These are phyloP conservation scores for Cryptosporidium parvum DNA, from an alignment of 169 alveolate genomes.

Conservation along the genomic window DNA sequence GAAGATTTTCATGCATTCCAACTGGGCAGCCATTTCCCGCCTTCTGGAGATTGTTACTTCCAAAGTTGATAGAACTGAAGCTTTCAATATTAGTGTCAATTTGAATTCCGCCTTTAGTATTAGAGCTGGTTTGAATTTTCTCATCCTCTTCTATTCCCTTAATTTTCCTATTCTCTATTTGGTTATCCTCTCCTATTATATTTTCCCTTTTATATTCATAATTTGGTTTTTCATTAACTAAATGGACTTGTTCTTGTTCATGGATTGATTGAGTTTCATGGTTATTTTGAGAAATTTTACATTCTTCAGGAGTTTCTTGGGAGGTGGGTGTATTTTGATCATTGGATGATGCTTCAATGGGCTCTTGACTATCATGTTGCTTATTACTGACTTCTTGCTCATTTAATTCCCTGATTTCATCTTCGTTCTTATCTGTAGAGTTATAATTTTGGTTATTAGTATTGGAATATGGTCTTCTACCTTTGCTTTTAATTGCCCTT, in stretches of 20 bases:
- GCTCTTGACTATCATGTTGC: neutral
- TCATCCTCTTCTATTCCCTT: neutral
- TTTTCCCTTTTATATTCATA: neutral
- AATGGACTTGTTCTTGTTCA: neutral
- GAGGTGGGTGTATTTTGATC: neutral
- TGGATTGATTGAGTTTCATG: neutral
- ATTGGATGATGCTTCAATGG: neutral
- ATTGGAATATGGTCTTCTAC: neutral
- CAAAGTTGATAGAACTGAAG: neutral
- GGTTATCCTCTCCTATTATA: neutral
- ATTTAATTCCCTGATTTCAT: neutral
- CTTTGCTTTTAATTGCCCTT: neutral
- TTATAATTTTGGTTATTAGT: neutral
- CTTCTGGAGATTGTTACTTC: neutral
- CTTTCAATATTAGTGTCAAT: neutral
- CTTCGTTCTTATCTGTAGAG: neutral
- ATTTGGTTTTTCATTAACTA: neutral
- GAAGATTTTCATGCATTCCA: neutral
- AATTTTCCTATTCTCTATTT: neutral
- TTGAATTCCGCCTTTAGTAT: neutral
- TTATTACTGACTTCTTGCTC: neutral
- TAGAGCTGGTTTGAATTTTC: neutral
- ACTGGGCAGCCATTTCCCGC: neutral
- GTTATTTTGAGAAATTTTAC: neutral
- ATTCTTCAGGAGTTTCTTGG: neutral